Base-by-base conservation (phyloP, 179 eudicot species). In the Carnegiea gigantea region DNA sequence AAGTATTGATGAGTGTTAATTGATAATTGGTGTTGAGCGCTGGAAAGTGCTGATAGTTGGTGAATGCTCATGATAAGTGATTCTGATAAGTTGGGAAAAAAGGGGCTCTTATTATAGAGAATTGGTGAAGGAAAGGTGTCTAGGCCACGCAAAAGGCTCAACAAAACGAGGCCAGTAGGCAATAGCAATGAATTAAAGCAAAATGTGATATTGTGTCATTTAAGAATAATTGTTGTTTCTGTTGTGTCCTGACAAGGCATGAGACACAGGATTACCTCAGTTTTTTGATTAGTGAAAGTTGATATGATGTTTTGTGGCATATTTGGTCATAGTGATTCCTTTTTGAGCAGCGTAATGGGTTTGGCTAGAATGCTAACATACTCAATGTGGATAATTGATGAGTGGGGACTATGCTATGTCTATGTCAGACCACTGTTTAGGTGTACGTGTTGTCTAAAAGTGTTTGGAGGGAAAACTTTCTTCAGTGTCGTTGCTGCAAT, bases 141-240 rank as follows among this genome's bases (percentile, higher is more conserved):
- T 65, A 24, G 33, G 5, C 14, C 33, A 24, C n/a, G 30, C 33
- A 28, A 15, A 28, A 62, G 68, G 68, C 68, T 51, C 20, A 51
- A 51, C 18, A 62, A 57, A 57, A 62, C 28, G 72, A 67, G 72
- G 72, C 6, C 72, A 67, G 40, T 67, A 28, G 57, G 57, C 72
- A 67, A 12, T 67, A 28, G 57, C 17, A 51, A 5, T 51, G 9
- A 51, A 13, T 12, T 51, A 13, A 51, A 51, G 57, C 1, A 51
- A 51, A 51, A 11, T 51, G 57, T 51, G 57, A 51, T 17, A 51
- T 40, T 3, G 20, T 51, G 5, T 51, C 57, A 51, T 51, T 3
- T 51, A 51, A 51, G 57, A 51, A 51, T 51, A 51, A 17, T 51
- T 11, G 17, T 12, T 65, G 23, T 65, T 65, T 24, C 36, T 65